Evolutionary conservation across 768 basidiomycete species (phyloP), one percentile per base, ranked within the genome.

Genomic region (Paxillus involutus): DNA sequence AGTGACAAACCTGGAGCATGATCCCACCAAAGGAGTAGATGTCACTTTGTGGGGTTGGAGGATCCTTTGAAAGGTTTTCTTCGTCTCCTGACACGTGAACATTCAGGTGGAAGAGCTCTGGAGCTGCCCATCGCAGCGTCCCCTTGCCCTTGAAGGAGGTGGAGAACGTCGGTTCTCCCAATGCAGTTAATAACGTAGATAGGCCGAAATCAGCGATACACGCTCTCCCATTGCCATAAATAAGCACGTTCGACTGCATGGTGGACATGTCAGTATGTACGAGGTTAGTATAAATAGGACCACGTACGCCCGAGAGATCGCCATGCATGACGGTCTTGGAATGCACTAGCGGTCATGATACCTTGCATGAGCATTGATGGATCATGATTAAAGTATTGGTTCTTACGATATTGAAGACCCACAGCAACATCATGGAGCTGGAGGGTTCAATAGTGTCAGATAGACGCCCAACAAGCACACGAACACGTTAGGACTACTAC

Each of bases 381-480:
- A 13, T 21, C 5, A 19, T 33, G 33, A 21, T 9, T 29, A 0
- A 37, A 6, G 13, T 24, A 30, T 21, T 3, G 37, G 29, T 12
- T 26, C 52, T 29, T 13, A 53, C 52, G 49, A 10, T 51, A 51
- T 8, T 41, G 52, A 16, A 53, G 49, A 29, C 47, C 52, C n/a
- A 16, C 16, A 6, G 26, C 37, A 11, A 53, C 39, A 12, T 39
- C 32, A 19, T 32, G n/a, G 19, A 53, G 52, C 52, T 53, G 17
- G 9, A 21, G 3, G 13, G 3, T 9, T 14, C 32, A 4, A 17
- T 10, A 2, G 21, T 21, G 21, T 30, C 8, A n/a, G n/a, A 24
- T 53, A 1, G 3, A 12, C 33, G 3, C 33, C 10, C 33, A 12
- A 33, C 10, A 12, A 9, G 3, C 21, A 21, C 21, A 21, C 21